Evolutionary conservation across 768 basidiomycete genomes (phyloP).

Genomic region (Lactarius tabidus): DNA sequence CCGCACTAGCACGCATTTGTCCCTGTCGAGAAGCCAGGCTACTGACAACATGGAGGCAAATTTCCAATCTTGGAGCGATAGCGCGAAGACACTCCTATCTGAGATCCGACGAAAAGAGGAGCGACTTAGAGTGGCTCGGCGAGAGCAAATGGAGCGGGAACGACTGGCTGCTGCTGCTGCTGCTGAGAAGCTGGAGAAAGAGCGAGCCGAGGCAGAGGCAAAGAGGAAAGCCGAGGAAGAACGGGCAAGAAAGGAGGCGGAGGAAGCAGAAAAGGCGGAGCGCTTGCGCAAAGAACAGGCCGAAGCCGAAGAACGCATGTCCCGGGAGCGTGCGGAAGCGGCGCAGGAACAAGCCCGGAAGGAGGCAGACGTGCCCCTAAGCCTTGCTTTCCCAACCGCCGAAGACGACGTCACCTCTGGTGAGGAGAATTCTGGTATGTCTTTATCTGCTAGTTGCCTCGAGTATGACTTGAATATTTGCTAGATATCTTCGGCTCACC

Average conservation of each 20-base stretch:
- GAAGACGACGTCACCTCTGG: conserved; percentile 1
- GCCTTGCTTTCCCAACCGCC: conserved; percentile 1
- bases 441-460: neutral
- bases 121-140: conserved; percentile 16
- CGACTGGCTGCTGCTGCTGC: conserved; percentile 30
- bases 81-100: conserved; percentile 7
- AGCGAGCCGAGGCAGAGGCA: conserved; percentile 22
- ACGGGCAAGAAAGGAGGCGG: conserved; percentile 28
- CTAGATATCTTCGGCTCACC: conserved; percentile 15
- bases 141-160: conserved; percentile 22
- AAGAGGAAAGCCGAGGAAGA: conserved; percentile 23
- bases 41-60: conserved; percentile 37
- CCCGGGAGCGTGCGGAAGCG: neutral
- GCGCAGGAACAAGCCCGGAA: conserved; percentile 4
- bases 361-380: neutral
- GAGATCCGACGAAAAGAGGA: conserved; percentile 18
- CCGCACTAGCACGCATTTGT: conserved; percentile 45
- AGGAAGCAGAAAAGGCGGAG: conserved; percentile 27
- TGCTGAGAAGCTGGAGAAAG: conserved; percentile 25
- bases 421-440: conserved; percentile 11
- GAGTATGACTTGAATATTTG: neutral
- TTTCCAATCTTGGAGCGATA: conserved; percentile 17
- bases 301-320: conserved; percentile 23
- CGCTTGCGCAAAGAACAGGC: conserved; percentile 23
- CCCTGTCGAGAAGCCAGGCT: conserved; percentile 45